A percentile compares a stretch with the other conserved stretches of the same genome.
phyloP scores from a whole-genome alignment of 345 rosid species.

The Toxicodendron radicans region DNA sequence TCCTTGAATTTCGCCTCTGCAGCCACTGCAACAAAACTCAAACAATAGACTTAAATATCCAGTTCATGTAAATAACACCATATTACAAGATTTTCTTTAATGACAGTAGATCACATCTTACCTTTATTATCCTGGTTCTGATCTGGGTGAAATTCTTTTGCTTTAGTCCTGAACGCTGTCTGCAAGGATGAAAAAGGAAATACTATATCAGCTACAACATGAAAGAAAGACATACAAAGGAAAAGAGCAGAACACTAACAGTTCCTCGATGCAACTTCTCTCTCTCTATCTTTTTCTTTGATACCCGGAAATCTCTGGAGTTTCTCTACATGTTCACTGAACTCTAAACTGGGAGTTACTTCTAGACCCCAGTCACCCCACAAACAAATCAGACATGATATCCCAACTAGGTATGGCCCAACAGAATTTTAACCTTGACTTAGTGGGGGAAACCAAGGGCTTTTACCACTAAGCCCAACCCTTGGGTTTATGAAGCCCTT shows the following conservation, averaged over 20 bases:
- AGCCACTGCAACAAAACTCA: conserved; percentile 47
- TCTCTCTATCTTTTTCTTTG: no score
- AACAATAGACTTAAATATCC: not conserved
- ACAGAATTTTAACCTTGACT: no score
- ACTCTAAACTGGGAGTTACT: no score
- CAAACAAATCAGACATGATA: no score
- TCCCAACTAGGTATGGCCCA: no score
- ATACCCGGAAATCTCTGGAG: no score
- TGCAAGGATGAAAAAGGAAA: conserved; percentile 33
- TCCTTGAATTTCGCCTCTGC: conserved; percentile 97
- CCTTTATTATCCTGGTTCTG: conserved; percentile 94
- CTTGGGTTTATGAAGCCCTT: not conserved
- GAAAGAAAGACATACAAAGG: not conserved
- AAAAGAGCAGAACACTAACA: not conserved
- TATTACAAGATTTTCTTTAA: not conserved
- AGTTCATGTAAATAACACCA: not conserved
- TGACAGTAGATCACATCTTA: conserved; percentile 18
- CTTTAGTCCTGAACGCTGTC: conserved; percentile 89
- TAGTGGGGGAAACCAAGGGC: no score
- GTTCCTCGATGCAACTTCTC: not conserved
- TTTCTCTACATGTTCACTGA: no score
- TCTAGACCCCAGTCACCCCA: no score
- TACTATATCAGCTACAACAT: not conserved
- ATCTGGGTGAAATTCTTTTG: conserved; percentile 92
- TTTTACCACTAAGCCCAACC: no score